Evolutionary conservation across 2,329 filamentous ascomycete species (phyloP).

Genomic region (Trichothecium roseum): DNA sequence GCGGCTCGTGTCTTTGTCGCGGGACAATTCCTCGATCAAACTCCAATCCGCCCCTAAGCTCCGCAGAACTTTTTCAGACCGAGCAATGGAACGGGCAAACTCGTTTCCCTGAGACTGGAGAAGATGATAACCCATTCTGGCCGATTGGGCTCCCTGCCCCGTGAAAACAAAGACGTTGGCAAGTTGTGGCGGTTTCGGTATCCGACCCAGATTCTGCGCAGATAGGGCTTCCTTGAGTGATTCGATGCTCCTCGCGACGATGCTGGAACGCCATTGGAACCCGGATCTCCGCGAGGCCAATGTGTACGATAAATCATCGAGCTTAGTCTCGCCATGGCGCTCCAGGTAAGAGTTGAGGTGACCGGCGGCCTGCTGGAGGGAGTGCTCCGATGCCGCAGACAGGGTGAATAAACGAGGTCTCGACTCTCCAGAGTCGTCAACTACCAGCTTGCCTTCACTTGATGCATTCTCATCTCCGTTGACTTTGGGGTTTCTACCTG

Average conservation of each 20-base stretch:
- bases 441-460: too few species aligned
- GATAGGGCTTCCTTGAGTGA: too few species aligned
- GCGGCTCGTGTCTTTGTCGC: slow-evolving; percentile 19
- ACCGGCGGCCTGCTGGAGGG: background rate
- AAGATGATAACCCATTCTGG: slow-evolving; percentile 9
- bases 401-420: background rate
- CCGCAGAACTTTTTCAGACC: slow-evolving; percentile 21
- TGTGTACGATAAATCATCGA: slow-evolving; percentile 11
- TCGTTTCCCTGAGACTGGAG: slow-evolving; percentile 6
- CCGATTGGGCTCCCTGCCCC: slow-evolving; percentile 15
- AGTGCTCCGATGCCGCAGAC: background rate
- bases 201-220: too few species aligned
- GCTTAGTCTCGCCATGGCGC: background rate
- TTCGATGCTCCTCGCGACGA: too few species aligned
- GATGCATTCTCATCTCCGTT: too few species aligned
- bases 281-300: slow-evolving; percentile 6
- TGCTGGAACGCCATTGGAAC: slow-evolving; percentile 9
- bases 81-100: too few species aligned
- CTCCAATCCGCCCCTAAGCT: slow-evolving; percentile 24
- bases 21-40: slow-evolving; percentile 23
- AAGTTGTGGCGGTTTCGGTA: too few species aligned
- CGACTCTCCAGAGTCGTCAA: too few species aligned
- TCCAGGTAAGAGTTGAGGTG: background rate
- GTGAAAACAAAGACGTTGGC: slow-evolving; percentile 18
- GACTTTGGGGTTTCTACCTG: too few species aligned